phyloP scores from a whole-genome alignment of 345 rosid species.

The Xanthoceras sorbifolium region DNA sequence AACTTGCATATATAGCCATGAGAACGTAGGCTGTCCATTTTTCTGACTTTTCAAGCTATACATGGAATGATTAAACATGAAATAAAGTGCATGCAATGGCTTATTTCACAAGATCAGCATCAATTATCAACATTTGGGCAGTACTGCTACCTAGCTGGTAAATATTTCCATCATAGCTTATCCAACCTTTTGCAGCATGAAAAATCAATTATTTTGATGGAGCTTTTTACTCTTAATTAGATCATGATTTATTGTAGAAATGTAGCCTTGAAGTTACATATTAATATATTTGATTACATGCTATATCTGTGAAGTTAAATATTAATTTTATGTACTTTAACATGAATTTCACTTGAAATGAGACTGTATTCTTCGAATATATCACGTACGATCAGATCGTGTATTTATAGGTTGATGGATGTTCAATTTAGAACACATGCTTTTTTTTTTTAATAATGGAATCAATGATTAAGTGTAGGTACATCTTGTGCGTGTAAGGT shows the following conservation, averaged over 20 bases:
- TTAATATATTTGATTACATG: too few relatives aligned
- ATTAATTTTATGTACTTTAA: too few relatives aligned
- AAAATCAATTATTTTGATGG: background rate
- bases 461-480: background rate
- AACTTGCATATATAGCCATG: background rate
- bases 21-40: constrained; percentile 3
- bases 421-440: background rate
- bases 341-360: too few relatives aligned
- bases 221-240: background rate
- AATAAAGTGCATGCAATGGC: constrained; percentile 24
- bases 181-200: background rate
- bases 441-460: background rate
- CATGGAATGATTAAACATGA: constrained; percentile 20
- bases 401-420: too few relatives aligned
- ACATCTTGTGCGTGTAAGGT: background rate
- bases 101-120: background rate
- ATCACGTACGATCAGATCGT: too few relatives aligned
- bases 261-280: too few relatives aligned
- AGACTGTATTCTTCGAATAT: too few relatives aligned
- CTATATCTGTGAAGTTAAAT: too few relatives aligned
- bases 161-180: constrained; percentile 12
- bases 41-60: constrained; percentile 22
- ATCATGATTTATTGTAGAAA: background rate
- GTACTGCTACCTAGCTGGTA: background rate
- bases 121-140: background rate